These are phyloP conservation scores for Salix udensis DNA, from an alignment of 345 rosid genomes.

Conservation along the genomic window DNA sequence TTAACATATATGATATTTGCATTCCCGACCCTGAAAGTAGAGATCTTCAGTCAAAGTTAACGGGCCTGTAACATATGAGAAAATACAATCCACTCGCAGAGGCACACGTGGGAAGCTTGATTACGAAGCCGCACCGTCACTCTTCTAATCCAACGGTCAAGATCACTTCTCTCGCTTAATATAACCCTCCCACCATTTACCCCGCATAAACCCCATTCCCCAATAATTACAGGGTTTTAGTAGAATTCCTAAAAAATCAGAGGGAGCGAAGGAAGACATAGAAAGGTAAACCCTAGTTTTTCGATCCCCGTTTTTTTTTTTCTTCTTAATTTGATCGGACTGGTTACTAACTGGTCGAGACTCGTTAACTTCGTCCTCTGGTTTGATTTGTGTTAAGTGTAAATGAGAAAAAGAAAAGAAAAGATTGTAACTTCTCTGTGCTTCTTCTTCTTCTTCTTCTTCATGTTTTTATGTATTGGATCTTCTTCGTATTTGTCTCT, in stretches of 20 bases:
- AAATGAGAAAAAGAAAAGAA: background rate
- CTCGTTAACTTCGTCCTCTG: no score
- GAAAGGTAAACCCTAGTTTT: background rate
- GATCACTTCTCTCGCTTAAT: background rate
- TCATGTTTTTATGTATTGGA: background rate
- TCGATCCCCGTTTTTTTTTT: background rate
- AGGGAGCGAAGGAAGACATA: background rate
- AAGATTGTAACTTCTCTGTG: background rate
- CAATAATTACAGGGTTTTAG: slow-evolving; percentile 5
- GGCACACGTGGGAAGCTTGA: background rate
- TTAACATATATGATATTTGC: background rate
- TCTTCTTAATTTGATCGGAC: background rate
- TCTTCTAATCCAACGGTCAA: background rate
- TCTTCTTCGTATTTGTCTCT: background rate
- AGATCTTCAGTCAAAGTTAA: background rate
- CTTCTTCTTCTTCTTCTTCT: background rate
- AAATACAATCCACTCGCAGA: background rate
- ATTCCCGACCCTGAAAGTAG: background rate
- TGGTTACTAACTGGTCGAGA: background rate
- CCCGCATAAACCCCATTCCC: slow-evolving; percentile 7
- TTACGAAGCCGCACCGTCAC: background rate
- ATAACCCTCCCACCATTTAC: background rate
- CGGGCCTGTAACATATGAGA: background rate
- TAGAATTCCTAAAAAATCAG: background rate
- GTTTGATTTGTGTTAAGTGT: background rate